Conservation (phyloP, 1,284 basidiomycete species). For the Fomitopsis schrenkii region DNA sequence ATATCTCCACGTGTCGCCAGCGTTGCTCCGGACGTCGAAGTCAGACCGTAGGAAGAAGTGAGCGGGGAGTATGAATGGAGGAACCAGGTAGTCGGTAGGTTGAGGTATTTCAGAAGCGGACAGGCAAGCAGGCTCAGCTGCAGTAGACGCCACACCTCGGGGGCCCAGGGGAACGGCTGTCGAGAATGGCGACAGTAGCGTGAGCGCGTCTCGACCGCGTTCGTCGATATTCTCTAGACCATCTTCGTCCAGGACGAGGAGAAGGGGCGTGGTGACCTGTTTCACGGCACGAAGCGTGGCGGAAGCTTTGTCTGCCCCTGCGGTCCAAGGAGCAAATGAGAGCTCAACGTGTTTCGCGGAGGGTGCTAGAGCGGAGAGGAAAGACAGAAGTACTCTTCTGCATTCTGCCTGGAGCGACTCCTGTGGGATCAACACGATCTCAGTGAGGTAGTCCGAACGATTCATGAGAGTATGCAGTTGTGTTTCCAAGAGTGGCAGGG, state of each 20-base stretch:
- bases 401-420: conserved; percentile 31
- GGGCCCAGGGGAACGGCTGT: conserved; percentile 41
- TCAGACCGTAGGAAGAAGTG: conserved; percentile 18
- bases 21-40: conserved; percentile 17
- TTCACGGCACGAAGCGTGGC: conserved; percentile 33
- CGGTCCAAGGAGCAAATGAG: conserved; percentile 35
- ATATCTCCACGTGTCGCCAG: conserved; percentile 29
- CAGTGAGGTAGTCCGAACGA: conserved; percentile 30
- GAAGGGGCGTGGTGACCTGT: conserved; percentile 40
- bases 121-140: conserved; percentile 26
- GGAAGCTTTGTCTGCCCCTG: conserved; percentile 22
- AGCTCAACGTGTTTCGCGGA: conserved; percentile 34
- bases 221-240: conserved; percentile 32
- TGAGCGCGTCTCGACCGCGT: conserved; percentile 30
- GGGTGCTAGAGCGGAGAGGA: conserved; percentile 24
- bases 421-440: conserved; percentile 49
- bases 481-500: conserved; percentile 30
- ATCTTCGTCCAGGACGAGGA: conserved; percentile 46
- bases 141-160: conserved; percentile 30
- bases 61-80: conserved; percentile 50
- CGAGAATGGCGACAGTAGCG: conserved; percentile 30
- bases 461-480: conserved; percentile 33
- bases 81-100: conserved; percentile 45
- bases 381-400: conserved; percentile 32
- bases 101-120: conserved; percentile 24